Evolutionary conservation across 2,329 filamentous ascomycete species (phyloP), one percentile per base, ranked within the genome.

Genomic region (Paraconiothyrium brasiliense): DNA sequence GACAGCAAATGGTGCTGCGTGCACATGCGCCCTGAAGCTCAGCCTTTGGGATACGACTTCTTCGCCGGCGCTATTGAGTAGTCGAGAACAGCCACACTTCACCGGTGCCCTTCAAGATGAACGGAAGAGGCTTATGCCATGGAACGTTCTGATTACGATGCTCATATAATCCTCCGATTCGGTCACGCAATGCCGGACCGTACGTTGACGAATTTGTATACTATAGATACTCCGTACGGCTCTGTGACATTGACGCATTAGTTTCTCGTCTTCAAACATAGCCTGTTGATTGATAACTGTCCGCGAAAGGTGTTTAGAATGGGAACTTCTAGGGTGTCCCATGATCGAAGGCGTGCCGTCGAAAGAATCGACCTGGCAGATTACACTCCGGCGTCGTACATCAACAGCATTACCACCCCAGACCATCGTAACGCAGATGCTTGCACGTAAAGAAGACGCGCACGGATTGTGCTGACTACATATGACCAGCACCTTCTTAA

Each of bases 81-180:
- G 41, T 44, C 41, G 41, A 22, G 41, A 44, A 44, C 41, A 44
- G 41, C 41, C 41, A 44, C 41, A 10, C 41, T 10, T 44, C 41
- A 44, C 41, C 41, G 41, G 41, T 6, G 8, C 8, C 16, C 20
- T n/a, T 8, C 2, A 24, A 10, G 6, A 16, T 14, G 13, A 16
- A 41, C 13, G 37, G 37, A 39, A 13, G 37, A 41, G 37, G 11
- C 41, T 44, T 22, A 3, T 20, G 22, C 41, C 20, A n/a, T 44
- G n/a, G 20, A 20, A n/a, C 3, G 14, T 16, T 41, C 16, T 13
- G 6, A 6, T 11, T 13, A 16, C 11, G 37, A 41, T 41, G 11
- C 5, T 2, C 2, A 16, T 41, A 13, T 11, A 13, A 16, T 6
- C 37, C 13, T 14, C 37, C 16, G 1, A 20, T 41, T 16, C 4